Percentiles rank a stretch among this genome's conserved stretches.
These are phyloP conservation scores for Fomitopsis pinicola DNA, from an alignment of 1,284 basidiomycete genomes.

Conservation along the genomic window DNA sequence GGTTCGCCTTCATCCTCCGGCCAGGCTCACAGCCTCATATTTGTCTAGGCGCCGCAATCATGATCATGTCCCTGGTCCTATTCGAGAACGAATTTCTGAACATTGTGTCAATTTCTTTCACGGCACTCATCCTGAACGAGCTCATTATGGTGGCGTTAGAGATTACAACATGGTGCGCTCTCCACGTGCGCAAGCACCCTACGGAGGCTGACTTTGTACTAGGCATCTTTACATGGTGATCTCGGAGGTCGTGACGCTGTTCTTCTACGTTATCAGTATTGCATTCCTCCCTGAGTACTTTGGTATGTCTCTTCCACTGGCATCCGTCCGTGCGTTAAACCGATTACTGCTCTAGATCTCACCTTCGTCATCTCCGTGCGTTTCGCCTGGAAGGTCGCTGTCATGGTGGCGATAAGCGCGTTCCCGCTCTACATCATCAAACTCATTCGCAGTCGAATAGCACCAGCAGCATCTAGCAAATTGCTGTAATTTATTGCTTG, in stretches of 20 bases:
- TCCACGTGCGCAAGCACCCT: not conserved
- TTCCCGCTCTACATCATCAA: slow-evolving; percentile 92
- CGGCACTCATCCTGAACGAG: slow-evolving; percentile 94
- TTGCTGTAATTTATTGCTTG: slow-evolving; percentile 47
- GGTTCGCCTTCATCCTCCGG: slow-evolving; percentile 41
- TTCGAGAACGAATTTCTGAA: slow-evolving; percentile 99
- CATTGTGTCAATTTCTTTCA: slow-evolving; percentile 98
- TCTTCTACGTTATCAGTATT: slow-evolving; percentile 91
- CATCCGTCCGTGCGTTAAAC: not conserved
- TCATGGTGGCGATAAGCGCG: slow-evolving; percentile 92
- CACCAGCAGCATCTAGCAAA: slow-evolving; percentile 95
- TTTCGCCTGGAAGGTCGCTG: slow-evolving; percentile 94
- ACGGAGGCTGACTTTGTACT: not conserved
- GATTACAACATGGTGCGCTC: slow-evolving; percentile 88
- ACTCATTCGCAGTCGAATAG: slow-evolving; percentile 78
- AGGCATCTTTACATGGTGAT: slow-evolving; percentile 98
- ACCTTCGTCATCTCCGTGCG: slow-evolving; percentile 85
- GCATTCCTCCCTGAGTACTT: slow-evolving; percentile 96
- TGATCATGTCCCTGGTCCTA: slow-evolving; percentile 94
- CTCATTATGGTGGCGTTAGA: slow-evolving; percentile 98
- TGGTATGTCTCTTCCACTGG: slow-evolving; percentile 49
- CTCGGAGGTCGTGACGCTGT: slow-evolving; percentile 85
- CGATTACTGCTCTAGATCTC: slow-evolving; percentile 56
- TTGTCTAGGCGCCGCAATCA: slow-evolving; percentile 85
- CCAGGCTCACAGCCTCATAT: not conserved